Percentiles rank a stretch among this genome's conserved stretches.
Evolutionary conservation across 1,284 basidiomycete genomes (phyloP).

Genomic region (Microbotryum intermedium): DNA sequence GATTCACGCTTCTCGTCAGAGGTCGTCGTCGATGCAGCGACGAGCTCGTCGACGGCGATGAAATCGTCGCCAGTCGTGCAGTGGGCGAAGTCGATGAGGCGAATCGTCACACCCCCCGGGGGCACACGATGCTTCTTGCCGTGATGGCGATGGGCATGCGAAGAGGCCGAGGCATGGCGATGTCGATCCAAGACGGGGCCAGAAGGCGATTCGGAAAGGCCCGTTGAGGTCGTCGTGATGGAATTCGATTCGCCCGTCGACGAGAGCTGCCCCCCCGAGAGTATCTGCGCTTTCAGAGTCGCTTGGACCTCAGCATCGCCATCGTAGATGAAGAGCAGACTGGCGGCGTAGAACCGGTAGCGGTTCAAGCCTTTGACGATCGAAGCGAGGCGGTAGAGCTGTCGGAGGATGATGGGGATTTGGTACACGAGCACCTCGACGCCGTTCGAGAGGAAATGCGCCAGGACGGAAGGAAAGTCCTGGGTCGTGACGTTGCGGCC

Average conservation of each 20-base stretch:
- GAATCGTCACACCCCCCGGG: slow-evolving; percentile 80
- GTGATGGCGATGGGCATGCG: slow-evolving; percentile 6
- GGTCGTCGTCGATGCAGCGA: slow-evolving; percentile 36
- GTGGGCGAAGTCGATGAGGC: slow-evolving; percentile 97
- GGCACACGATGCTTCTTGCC: slow-evolving; percentile 19
- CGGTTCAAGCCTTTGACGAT: slow-evolving; percentile 81
- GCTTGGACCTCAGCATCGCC: slow-evolving; percentile 79
- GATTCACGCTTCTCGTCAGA: slow-evolving; percentile 56
- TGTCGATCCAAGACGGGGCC: slow-evolving; percentile 6
- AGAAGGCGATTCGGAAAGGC: neutral
- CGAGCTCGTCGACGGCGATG: slow-evolving; percentile 45
- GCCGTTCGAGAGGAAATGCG: slow-evolving; percentile 79
- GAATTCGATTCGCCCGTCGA: neutral
- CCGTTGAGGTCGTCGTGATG: slow-evolving; percentile 24
- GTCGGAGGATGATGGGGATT: slow-evolving; percentile 81
- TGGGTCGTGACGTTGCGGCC: slow-evolving; percentile 79
- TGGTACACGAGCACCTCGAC: slow-evolving; percentile 76
- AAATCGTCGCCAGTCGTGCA: slow-evolving; percentile 94
- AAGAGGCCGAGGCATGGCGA: slow-evolving; percentile 4
- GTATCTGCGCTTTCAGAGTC: too few species aligned
- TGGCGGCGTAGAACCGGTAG: slow-evolving; percentile 97
- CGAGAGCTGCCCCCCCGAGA: neutral
- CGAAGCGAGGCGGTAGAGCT: slow-evolving; percentile 84
- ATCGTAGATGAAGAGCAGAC: slow-evolving; percentile 93
- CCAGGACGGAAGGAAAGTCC: slow-evolving; percentile 74